Conservation (phyloP, 2,329 filamentous ascomycete genomes). For the Penicillium sp. region DNA sequence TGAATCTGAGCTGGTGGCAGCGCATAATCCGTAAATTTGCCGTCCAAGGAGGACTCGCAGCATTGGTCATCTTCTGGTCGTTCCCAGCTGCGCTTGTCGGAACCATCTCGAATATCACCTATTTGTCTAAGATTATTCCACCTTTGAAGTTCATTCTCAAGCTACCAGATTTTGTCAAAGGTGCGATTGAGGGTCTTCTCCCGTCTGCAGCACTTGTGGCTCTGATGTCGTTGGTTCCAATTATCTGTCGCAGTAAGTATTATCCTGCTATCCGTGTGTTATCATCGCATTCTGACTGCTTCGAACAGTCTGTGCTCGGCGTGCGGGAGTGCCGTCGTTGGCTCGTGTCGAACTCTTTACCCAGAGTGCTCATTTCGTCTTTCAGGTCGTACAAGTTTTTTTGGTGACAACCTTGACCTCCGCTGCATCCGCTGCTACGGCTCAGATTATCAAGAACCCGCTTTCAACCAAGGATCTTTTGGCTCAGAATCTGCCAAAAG, state of each 20-base stretch:
- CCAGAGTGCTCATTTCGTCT: slow-evolving; percentile 81
- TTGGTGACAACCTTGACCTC: slow-evolving; percentile 82
- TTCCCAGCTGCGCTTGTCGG: slow-evolving; percentile 78
- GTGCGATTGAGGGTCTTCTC: slow-evolving; percentile 80
- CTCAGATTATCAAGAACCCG: slow-evolving; percentile 68
- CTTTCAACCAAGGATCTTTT: slow-evolving; percentile 66
- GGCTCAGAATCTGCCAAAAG: slow-evolving; percentile 75
- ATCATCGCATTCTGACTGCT: slow-evolving; percentile 7
- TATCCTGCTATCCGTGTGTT: neutral
- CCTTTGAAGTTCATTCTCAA: slow-evolving; percentile 76
- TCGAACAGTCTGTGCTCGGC: slow-evolving; percentile 68
- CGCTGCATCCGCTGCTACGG: slow-evolving; percentile 72
- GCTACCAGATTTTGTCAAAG: slow-evolving; percentile 71
- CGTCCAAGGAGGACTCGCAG: slow-evolving; percentile 70
- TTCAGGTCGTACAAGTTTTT: slow-evolving; percentile 82
- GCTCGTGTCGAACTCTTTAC: slow-evolving; percentile 84
- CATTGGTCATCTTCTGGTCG: slow-evolving; percentile 84
- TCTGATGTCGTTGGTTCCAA: slow-evolving; percentile 83
- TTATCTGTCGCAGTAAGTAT: slow-evolving; percentile 72
- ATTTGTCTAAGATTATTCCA: slow-evolving; percentile 55
- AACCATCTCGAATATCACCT: slow-evolving; percentile 81
- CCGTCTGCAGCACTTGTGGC: slow-evolving; percentile 78
- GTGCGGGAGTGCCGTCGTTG: slow-evolving; percentile 77
- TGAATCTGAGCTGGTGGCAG: slow-evolving; percentile 84
- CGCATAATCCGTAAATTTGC: slow-evolving; percentile 71